phyloP scores from a whole-genome alignment of 805 yeast genomes.

The Kodamaea restingae region DNA sequence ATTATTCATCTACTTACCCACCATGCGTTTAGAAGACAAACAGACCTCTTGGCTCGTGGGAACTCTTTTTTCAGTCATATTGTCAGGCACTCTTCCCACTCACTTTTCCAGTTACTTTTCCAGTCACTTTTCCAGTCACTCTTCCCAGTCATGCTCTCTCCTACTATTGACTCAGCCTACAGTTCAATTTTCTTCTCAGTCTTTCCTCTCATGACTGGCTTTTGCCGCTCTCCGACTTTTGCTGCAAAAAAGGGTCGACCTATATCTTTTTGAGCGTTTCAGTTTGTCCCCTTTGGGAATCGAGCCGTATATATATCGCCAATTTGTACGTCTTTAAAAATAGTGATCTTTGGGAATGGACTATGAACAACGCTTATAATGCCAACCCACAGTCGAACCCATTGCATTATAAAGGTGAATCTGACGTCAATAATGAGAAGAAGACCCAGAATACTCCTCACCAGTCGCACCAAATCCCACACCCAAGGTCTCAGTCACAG shows the following conservation, averaged over 20 bases:
- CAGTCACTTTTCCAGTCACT: too few species aligned
- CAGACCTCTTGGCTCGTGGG: too few species aligned
- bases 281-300: slow-evolving; percentile 2
- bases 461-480: slow-evolving; percentile 6
- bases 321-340: neutral
- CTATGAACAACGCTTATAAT: slow-evolving; percentile 9
- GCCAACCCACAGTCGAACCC: slow-evolving; percentile 6
- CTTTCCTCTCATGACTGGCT: too few species aligned
- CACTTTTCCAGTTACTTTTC: too few species aligned
- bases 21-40: too few species aligned
- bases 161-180: too few species aligned
- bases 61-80: too few species aligned
- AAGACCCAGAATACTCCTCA: slow-evolving; percentile 1
- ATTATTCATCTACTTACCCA: too few species aligned
- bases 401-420: slow-evolving; percentile 4
- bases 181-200: too few species aligned
- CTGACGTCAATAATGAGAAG: neutral
- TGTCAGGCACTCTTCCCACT: too few species aligned
- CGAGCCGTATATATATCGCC: slow-evolving; percentile 2
- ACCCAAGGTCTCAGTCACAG: neutral
- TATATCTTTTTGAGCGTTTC: neutral
- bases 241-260: neutral
- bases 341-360: slow-evolving; percentile 1
- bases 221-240: too few species aligned
- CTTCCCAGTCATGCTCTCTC: too few species aligned